Evolutionary conservation across 2,329 filamentous ascomycete species (phyloP), one percentile per base, ranked within the genome.

Genomic region (Fusarium xylarioides): DNA sequence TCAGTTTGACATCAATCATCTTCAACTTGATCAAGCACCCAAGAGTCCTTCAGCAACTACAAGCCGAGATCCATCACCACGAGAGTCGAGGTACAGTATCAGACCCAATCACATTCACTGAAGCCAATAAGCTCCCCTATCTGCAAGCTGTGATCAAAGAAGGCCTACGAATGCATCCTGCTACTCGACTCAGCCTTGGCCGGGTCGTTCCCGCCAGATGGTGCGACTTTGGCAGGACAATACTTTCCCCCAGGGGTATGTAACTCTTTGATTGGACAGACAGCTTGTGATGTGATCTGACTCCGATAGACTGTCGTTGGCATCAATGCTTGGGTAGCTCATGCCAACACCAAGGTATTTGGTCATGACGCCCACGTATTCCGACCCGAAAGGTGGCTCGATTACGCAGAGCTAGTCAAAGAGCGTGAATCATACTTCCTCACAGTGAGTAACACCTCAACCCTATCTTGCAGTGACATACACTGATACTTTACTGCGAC

Each of bases 251-350:
- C 26, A 5, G 26, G 52, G 4, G 52, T 54, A 28, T 7, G 23
- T 28, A 21, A 2, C 5, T 1, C 14, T 2, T 10, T 5, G 6
- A 11, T 5, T 19, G 3, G 1, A 37, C 1, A 18, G 35, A 37
- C 7, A 1, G 7, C 34, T 18, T 16, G 18, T 37, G 35, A 37
- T 19, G 35, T 19, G 18, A 37, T 0, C 35, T 37, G 10, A 44
- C 44, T 15, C 2, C 15, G 4, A 11, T 30, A 47, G 52, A 43
- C 37, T 8, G 16, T 55, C 6, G 52, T 55, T 15, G 52, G 52
- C 1, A 32, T 55, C 0, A 55, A 55, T 32, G 35, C 52, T 2
- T 55, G 52, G 37, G 37, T 43, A 30, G 52, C 52, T 9, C 37
- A 55, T 2, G 37, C 37, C 18, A 43, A 55, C 15, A 11, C 4